phyloP scores from a whole-genome alignment of 2,329 filamentous ascomycete genomes.

The Aaosphaeria arxii region DNA sequence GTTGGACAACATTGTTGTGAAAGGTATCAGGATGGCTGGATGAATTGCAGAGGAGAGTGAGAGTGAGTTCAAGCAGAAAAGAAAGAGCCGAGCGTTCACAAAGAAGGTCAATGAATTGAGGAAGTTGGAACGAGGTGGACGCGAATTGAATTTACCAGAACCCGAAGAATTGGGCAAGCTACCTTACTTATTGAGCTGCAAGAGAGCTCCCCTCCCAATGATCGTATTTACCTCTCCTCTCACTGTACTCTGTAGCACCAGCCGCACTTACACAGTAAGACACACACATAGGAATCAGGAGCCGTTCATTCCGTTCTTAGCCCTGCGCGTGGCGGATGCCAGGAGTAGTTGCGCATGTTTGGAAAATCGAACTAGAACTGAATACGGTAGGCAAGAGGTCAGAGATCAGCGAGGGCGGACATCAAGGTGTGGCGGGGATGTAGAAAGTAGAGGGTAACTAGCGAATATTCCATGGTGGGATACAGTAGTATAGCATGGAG shows the following conservation, averaged over 20 bases:
- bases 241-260: not conserved
- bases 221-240: too few species aligned
- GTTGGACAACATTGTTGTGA: slow-evolving; percentile 24
- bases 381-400: slow-evolving; percentile 1
- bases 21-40: not conserved
- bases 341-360: not conserved
- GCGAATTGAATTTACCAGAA: too few species aligned
- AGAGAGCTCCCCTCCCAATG: slow-evolving; percentile 1
- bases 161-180: slow-evolving; percentile 10
- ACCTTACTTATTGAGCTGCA: slow-evolving; percentile 26
- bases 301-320: slow-evolving; percentile 21
- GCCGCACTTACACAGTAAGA: slow-evolving; percentile 4
- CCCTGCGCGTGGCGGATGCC: slow-evolving; percentile 16
- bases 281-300: too few species aligned
- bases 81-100: not conserved
- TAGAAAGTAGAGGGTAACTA: too few species aligned
- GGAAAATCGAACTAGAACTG: slow-evolving; percentile 1
- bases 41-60: slow-evolving; percentile 1
- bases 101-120: too few species aligned
- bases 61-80: not conserved
- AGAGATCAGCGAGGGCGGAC: not conserved
- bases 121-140: too few species aligned
- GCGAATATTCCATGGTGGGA: too few species aligned
- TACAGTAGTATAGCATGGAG: too few species aligned
- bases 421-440: slow-evolving; percentile 1